phyloP scores from a whole-genome alignment of 164 flowering plant species.

The Stephania cephalantha region DNA sequence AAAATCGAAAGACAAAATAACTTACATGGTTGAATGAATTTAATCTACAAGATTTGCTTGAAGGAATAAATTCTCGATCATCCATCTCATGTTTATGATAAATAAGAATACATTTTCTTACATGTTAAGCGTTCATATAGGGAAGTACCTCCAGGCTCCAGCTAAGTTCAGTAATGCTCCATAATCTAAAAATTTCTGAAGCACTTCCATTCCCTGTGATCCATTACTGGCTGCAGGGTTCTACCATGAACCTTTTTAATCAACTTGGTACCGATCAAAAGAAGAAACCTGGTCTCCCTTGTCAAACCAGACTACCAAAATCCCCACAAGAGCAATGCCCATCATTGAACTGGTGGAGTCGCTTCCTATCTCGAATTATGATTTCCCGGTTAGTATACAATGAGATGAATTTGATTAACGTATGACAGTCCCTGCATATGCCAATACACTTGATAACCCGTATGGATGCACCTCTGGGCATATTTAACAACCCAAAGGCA shows the following conservation, averaged over 20 bases:
- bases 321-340: conserved; percentile 82
- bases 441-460: conserved; percentile 52
- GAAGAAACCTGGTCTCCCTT: conserved; percentile 2
- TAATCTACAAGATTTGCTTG: neutral
- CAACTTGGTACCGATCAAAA: neutral
- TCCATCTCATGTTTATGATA: neutral
- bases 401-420: conserved; percentile 50
- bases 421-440: conserved; percentile 77
- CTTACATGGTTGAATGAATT: neutral
- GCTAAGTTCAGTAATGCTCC: neutral
- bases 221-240: neutral
- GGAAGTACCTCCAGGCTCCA: neutral
- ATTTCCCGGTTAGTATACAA: conserved; percentile 43
- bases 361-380: conserved; percentile 60
- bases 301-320: conserved; percentile 37
- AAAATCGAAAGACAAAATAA: neutral
- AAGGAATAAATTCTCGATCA: neutral
- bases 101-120: neutral
- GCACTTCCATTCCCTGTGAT: neutral
- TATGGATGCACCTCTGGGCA: conserved; percentile 34
- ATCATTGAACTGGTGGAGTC: conserved; percentile 59
- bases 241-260: neutral
- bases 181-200: neutral
- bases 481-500: conserved; percentile 60
- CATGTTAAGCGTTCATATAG: neutral